Conservation (phyloP, 1,284 basidiomycete genomes). For the Trichosporon inkin region DNA sequence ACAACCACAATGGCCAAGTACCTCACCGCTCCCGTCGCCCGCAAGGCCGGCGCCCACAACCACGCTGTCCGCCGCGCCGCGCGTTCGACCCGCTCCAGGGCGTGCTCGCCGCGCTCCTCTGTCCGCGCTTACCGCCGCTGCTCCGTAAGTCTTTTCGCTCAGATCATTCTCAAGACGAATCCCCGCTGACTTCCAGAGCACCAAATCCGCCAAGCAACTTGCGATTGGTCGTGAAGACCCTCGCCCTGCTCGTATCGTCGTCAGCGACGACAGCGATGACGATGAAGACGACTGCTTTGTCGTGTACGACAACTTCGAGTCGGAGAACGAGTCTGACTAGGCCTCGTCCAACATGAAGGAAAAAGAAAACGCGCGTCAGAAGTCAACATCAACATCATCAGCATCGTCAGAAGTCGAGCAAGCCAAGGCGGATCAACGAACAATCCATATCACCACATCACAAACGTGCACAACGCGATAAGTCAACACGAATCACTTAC, state of each 20-base stretch:
- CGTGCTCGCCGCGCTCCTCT: conserved; percentile 1
- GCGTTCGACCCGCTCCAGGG: neutral
- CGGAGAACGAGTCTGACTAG: neutral
- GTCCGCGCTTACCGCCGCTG: neutral
- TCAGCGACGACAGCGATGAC: conserved; percentile 1
- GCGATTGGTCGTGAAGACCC: conserved; percentile 1
- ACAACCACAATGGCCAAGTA: conserved; percentile 6
- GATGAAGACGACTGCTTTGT: neutral
- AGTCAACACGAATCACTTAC: neutral
- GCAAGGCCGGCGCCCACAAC: neutral
- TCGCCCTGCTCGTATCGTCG: neutral
- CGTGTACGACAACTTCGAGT: neutral
- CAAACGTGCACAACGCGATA: neutral
- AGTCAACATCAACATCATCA: neutral
- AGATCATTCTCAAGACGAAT: neutral
- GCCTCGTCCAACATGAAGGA: neutral
- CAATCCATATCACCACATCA: neutral
- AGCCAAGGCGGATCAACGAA: neutral
- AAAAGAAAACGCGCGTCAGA: neutral
- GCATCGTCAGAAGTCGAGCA: neutral
- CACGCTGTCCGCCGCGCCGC: conserved; percentile 6
- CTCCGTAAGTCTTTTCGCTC: neutral
- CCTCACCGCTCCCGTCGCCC: conserved; percentile 3
- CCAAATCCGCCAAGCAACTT: neutral
- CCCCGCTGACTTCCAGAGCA: neutral